phyloP scores from a whole-genome alignment of 805 yeast species.

The Kodamaea laetipori region DNA sequence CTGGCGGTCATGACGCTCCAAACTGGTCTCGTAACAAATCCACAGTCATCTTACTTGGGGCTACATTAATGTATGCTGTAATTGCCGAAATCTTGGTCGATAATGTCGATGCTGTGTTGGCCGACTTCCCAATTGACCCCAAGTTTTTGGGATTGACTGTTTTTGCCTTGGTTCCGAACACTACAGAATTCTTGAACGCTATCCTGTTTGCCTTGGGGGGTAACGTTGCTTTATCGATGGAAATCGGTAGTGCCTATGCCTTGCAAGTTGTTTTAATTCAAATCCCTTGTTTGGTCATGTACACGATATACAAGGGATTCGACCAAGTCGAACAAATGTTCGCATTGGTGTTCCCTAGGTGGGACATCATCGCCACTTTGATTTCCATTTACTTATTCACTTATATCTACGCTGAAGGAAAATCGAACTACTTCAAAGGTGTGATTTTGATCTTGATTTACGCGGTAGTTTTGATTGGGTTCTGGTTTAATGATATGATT shows the following conservation, averaged over 20 bases:
- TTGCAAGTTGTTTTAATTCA: constrained; percentile 92
- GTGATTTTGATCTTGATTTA: constrained; percentile 81
- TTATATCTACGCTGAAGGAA: constrained; percentile 94
- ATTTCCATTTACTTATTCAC: constrained; percentile 87
- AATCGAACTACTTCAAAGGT: constrained; percentile 94
- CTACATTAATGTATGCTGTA: constrained; percentile 85
- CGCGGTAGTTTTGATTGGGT: constrained; percentile 74
- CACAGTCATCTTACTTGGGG: constrained; percentile 74
- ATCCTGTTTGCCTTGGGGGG: constrained; percentile 96
- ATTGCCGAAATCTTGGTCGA: constrained; percentile 94
- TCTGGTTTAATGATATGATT: constrained; percentile 59
- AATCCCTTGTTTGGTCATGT: constrained; percentile 85
- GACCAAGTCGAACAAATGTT: constrained; percentile 53
- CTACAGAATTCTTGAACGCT: constrained; percentile 96
- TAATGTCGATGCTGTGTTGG: constrained; percentile 85
- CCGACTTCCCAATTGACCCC: constrained; percentile 79
- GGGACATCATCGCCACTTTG: constrained; percentile 89
- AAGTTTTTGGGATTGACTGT: constrained; percentile 91
- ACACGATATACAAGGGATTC: constrained; percentile 55
- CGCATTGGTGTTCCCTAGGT: constrained; percentile 86
- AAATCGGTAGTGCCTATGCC: constrained; percentile 97
- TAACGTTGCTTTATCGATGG: constrained; percentile 95
- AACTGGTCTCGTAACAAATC: constrained; percentile 92
- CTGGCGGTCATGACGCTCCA: constrained; percentile 93
- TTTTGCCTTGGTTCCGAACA: constrained; percentile 94